phyloP scores from a whole-genome alignment of 768 basidiomycete species.

The Hypholoma fasciculare region DNA sequence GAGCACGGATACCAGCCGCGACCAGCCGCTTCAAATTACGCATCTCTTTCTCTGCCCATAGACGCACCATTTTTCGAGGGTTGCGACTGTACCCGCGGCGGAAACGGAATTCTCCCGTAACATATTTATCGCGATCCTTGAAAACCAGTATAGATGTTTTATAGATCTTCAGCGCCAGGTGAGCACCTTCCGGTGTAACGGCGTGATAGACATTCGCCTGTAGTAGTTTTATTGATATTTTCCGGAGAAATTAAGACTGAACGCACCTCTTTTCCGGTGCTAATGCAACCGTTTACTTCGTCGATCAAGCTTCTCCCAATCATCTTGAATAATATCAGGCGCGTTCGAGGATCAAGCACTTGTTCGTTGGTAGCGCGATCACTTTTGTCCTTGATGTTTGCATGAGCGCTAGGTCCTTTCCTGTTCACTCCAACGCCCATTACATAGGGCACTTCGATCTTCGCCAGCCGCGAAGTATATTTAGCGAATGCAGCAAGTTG shows the following conservation, averaged over 20 bases:
- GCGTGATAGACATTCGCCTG: conserved; percentile 99
- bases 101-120: conserved; percentile 95
- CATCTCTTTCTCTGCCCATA: conserved; percentile 99
- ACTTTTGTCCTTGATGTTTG: conserved; percentile 92
- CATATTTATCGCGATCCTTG: conserved; percentile 97
- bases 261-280: conserved; percentile 94
- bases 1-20: conserved; percentile 82
- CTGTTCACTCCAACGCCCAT: conserved; percentile 79
- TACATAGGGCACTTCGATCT: conserved; percentile 73
- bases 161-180: conserved; percentile 95
- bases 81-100: conserved; percentile 88
- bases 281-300: conserved; percentile 94
- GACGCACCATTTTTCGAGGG: conserved; percentile 96
- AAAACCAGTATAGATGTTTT: conserved; percentile 98
- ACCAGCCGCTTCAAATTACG: conserved; percentile 87
- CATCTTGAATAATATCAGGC: conserved; percentile 95
- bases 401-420: conserved; percentile 87
- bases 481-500: conserved; percentile 76
- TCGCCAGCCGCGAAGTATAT: conserved; percentile 71
- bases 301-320: conserved; percentile 86
- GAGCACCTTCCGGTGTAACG: conserved; percentile 47
- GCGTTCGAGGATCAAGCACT: conserved; percentile 93
- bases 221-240: not conserved
- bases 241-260: conserved; percentile 3
- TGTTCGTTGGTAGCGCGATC: conserved; percentile 97